These are phyloP conservation scores for Teratosphaeria epicoccoides DNA, from an alignment of 2,329 filamentous ascomycete species.

Conservation along the genomic window DNA sequence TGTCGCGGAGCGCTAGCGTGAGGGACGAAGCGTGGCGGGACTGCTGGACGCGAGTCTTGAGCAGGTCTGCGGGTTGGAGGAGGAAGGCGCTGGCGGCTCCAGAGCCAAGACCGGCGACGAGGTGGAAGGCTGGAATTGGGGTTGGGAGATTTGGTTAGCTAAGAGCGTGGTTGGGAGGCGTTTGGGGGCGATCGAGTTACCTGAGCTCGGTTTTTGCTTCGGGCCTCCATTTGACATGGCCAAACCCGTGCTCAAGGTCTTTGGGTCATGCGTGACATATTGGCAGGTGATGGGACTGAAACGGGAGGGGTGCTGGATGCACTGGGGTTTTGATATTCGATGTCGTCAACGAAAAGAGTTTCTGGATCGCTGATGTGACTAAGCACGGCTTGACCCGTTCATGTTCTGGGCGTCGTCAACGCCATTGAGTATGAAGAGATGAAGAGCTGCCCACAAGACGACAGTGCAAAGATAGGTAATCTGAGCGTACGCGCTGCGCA, in stretches of 20 bases:
- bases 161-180: neutral
- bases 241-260: neutral
- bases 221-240: constrained; percentile 44
- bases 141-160: neutral
- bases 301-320: neutral
- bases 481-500: neutral
- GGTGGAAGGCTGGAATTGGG: constrained; percentile 58
- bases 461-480: too few relatives aligned
- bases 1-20: constrained; percentile 55
- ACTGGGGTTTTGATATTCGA: neutral
- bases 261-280: neutral
- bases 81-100: constrained; percentile 81
- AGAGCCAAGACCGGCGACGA: constrained; percentile 75
- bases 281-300: neutral
- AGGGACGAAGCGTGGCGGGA: constrained; percentile 55
- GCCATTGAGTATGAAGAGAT: too few relatives aligned
- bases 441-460: too few relatives aligned
- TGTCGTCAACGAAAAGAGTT: neutral
- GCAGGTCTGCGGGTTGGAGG: constrained; percentile 85
- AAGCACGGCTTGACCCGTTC: neutral
- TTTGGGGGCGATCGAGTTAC: constrained; percentile 25
- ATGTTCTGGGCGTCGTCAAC: too few relatives aligned
- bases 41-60: constrained; percentile 94
- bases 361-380: neutral
- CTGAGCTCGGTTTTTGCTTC: constrained; percentile 40